phyloP scores from a whole-genome alignment of 352 stramenopile species.

The Pythium chondricola region DNA sequence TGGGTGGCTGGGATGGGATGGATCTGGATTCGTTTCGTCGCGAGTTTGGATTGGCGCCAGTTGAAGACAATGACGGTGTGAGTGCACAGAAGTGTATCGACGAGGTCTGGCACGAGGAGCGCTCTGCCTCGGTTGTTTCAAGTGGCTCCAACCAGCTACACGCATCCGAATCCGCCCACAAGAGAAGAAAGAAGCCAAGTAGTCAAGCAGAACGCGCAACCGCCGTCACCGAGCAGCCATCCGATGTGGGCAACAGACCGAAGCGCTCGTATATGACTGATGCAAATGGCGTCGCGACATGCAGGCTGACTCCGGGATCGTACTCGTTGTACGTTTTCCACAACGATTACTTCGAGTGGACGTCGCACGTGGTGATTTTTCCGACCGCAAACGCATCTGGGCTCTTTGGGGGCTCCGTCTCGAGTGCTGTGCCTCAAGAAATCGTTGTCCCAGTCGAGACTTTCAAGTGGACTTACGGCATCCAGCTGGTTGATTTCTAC shows the following conservation, averaged over 20 bases:
- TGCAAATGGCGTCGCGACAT: constrained; percentile 25
- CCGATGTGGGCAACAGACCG: too few relatives aligned
- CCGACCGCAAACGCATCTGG: constrained; percentile 37
- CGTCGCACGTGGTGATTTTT: constrained; percentile 47
- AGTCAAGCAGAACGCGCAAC: too few relatives aligned
- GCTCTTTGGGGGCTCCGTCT: constrained; percentile 24
- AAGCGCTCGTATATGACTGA: constrained; percentile 34
- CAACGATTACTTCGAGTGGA: constrained; percentile 71
- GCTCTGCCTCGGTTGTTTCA: not conserved
- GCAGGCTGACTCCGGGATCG: constrained; percentile 39
- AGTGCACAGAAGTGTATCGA: constrained; percentile 12
- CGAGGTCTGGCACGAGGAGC: constrained; percentile 19
- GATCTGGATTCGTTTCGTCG: constrained; percentile 10
- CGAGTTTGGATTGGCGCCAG: constrained; percentile 1
- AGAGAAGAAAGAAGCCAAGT: constrained; percentile 8
- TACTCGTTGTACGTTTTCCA: constrained; percentile 73
- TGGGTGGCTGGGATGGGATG: constrained; percentile 28
- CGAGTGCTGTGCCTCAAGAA: constrained; percentile 30
- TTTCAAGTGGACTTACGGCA: constrained; percentile 51
- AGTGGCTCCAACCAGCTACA: not conserved
- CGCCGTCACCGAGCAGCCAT: too few relatives aligned
- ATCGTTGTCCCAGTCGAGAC: constrained; percentile 50
- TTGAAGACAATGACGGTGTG: not conserved
- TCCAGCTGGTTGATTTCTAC: constrained; percentile 71
- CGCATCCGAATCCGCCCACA: not conserved